Percentiles rank a stretch among this genome's conserved stretches.
Conservation (phyloP, 495 filamentous ascomycete species). For the Jackrogersella minutella region DNA sequence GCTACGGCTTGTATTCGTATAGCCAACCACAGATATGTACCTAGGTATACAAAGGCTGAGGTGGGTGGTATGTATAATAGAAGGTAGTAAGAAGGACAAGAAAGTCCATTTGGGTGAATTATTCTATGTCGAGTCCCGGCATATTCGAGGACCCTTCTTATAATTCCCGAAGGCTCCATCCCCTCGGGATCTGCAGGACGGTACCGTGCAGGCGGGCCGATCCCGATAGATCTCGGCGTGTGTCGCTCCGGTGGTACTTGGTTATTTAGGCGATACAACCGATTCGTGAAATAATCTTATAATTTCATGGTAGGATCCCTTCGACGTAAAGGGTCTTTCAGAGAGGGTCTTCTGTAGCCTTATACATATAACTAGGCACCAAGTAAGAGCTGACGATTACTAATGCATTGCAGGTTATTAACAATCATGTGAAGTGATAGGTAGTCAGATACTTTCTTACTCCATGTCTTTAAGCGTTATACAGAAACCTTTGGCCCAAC, state of each 20-base stretch:
- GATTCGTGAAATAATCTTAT: not conserved
- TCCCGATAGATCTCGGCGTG: constrained; percentile 1
- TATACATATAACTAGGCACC: not conserved
- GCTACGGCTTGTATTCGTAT: too few species aligned
- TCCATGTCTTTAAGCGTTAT: too few species aligned
- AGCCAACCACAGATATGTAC: too few species aligned
- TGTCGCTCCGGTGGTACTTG: not conserved
- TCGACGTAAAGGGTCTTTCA: not conserved
- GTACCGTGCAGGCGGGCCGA: constrained; percentile 3
- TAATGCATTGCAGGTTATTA: not conserved
- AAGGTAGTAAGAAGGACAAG: too few species aligned
- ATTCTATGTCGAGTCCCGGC: not conserved
- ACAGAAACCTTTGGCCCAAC: not conserved
- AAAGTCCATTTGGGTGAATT: not conserved
- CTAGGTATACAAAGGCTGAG: not conserved
- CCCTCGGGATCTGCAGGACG: constrained; percentile 1
- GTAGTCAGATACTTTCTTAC: not conserved
- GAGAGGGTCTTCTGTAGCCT: not conserved
- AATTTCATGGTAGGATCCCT: not conserved
- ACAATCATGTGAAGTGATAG: too few species aligned
- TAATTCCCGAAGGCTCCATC: not conserved
- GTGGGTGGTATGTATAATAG: not conserved
- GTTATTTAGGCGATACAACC: not conserved
- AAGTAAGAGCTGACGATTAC: not conserved
- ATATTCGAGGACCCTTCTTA: not conserved